These are phyloP conservation scores for Amphibolis antarctica DNA, from an alignment of 106 monocot species.

Conservation along the genomic window DNA sequence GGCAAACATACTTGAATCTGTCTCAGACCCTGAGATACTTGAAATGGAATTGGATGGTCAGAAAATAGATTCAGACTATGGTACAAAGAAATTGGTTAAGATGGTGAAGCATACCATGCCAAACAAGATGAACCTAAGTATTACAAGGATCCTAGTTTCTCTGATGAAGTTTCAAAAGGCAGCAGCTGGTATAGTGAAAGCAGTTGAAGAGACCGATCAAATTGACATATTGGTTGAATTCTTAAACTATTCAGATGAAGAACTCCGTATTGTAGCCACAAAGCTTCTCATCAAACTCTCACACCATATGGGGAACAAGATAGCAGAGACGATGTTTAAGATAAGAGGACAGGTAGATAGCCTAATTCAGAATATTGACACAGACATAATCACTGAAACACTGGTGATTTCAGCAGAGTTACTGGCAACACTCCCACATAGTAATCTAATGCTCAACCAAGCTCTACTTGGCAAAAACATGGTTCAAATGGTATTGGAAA, in stretches of 20 bases:
- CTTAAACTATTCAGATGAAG: conserved; percentile 22
- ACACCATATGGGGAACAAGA: conserved; percentile 33
- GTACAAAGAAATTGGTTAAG: conserved; percentile 27
- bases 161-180: conserved; percentile 21
- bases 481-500: conserved; percentile 21
- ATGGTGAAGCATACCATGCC: conserved; percentile 31
- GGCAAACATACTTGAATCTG: conserved; percentile 41
- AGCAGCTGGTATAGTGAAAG: conserved; percentile 22
- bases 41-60: conserved; percentile 32
- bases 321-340: conserved; percentile 46
- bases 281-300: conserved; percentile 39
- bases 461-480: conserved; percentile 24
- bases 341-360: conserved; percentile 31
- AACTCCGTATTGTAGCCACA: conserved; percentile 22
- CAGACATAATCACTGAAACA: conserved; percentile 20
- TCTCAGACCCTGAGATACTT: conserved; percentile 23
- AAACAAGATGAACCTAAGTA: conserved; percentile 27
- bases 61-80: conserved; percentile 32
- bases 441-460: conserved; percentile 37
- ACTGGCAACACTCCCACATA: conserved; percentile 42
- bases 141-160: conserved; percentile 33
- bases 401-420: conserved; percentile 32
- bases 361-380: conserved; percentile 23
- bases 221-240: conserved; percentile 28
- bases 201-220: conserved; percentile 23